These are phyloP conservation scores for Ogataea paraovalis DNA, from an alignment of 805 yeast genomes.

Conservation along the genomic window DNA sequence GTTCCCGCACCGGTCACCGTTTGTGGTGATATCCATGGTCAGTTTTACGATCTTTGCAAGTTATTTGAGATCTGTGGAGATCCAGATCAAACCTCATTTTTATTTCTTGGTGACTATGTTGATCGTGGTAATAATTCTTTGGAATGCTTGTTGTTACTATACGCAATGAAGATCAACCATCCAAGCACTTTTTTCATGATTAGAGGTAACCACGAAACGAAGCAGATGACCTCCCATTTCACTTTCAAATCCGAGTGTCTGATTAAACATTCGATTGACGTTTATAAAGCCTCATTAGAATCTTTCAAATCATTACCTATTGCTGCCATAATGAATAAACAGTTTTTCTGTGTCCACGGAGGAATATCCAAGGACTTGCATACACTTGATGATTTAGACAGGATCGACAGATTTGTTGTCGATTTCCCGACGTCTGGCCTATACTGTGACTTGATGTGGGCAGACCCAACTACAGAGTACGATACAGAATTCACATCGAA, in stretches of 20 bases:
- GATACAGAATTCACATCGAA: constrained; percentile 47
- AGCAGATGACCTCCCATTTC: constrained; percentile 88
- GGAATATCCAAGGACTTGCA: constrained; percentile 86
- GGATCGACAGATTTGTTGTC: constrained; percentile 76
- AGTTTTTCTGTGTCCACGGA: constrained; percentile 95
- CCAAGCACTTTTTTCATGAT: constrained; percentile 74
- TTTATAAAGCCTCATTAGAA: constrained; percentile 70
- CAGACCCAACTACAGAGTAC: constrained; percentile 90
- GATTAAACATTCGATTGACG: constrained; percentile 64
- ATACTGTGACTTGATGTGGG: constrained; percentile 94
- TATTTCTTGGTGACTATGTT: constrained; percentile 91
- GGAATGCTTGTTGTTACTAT: constrained; percentile 73
- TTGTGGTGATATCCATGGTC: constrained; percentile 98
- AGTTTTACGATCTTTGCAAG: constrained; percentile 84
- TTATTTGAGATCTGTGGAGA: constrained; percentile 92
- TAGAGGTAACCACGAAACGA: constrained; percentile 94
- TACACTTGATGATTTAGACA: constrained; percentile 62
- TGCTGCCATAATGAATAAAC: constrained; percentile 90
- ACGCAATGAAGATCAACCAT: constrained; percentile 72
- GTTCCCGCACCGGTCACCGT: constrained; percentile 93
- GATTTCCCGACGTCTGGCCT: constrained; percentile 86
- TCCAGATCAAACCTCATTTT: constrained; percentile 67
- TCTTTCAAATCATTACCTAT: constrained; percentile 87
- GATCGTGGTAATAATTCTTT: constrained; percentile 91
- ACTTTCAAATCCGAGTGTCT: constrained; percentile 89